Evolutionary conservation across 2,329 filamentous ascomycete genomes (phyloP).

Genomic region (Domatiomyces globalis): DNA sequence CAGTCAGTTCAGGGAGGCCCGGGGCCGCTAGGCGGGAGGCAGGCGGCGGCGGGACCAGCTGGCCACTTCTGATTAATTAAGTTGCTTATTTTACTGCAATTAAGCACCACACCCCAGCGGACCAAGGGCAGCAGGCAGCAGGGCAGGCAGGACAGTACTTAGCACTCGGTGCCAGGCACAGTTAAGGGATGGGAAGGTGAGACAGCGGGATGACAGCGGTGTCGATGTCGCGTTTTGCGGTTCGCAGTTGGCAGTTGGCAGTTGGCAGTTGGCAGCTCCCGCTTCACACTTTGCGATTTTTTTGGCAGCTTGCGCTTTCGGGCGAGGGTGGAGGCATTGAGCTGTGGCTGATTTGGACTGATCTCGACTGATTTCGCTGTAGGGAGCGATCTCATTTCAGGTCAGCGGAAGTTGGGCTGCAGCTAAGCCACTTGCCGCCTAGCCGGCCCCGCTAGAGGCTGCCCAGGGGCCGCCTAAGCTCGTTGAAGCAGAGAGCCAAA

Average conservation of each 20-base stretch:
- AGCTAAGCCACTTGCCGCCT: neutral
- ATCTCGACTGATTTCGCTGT: neutral
- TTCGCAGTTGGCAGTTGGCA: no score
- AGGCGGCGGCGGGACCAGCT: neutral
- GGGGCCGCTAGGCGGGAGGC: neutral
- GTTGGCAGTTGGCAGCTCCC: no score
- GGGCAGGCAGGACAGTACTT: neutral
- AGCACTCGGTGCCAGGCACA: neutral
- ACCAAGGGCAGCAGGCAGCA: neutral
- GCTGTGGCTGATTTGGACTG: neutral
- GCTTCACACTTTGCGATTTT: neutral
- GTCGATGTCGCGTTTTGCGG: neutral
- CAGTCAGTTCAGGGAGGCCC: neutral
- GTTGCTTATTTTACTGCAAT: neutral
- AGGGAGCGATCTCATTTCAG: neutral
- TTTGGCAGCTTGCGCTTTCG: neutral
- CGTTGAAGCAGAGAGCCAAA: neutral
- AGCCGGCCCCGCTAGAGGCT: neutral
- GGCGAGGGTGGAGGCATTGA: neutral
- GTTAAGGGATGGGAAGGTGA: neutral
- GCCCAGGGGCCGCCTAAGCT: neutral
- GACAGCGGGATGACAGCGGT: neutral
- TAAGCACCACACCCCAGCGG: neutral
- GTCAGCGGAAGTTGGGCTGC: neutral
- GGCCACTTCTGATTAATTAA: neutral